Base-by-base conservation (phyloP, 805 yeast species). In the Clavispora phyllophila region DNA sequence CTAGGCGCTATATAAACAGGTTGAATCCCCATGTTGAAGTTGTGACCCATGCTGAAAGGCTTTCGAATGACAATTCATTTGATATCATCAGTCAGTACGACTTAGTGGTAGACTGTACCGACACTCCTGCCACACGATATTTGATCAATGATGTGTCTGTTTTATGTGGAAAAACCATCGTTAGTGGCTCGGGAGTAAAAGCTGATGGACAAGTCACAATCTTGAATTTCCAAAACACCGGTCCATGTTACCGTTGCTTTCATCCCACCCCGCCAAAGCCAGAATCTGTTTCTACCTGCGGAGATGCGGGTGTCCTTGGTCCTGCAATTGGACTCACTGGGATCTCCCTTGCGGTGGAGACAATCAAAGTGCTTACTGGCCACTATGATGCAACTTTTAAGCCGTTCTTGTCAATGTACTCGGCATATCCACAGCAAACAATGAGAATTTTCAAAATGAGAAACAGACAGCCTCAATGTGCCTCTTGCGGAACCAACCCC, bases 321-420 rank as follows among this genome's bases (percentile, higher is more conserved):
- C 96, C 98, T 0, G 93, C 90, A n/a, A 95, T 93, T 42, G 99
- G 99, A 0, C 54, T 88, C 1, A 79, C 91, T 58, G 99, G 99
- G 9, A 71, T 81, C 0, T 73, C 86, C 72, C 91, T 93, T 85
- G 95, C 96, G 0, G 64, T 84, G 17, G 99, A 93, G 55, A 73
- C 95, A 0, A 73, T 95, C 20, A 90, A 91, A 58, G 69, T 91
- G 7, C 55, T 87, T 2, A 70, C 83, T 2, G 81, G 75, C 0
- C 67, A 63, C 28, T 85, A 87, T 52, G 29, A 42, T 1, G 75
- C 72, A 0, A 72, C 65, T 37, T 87, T 86, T 61, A 62, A 69
- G 42, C 96, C 96, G 0, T 84, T 82, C 54, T 65, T 89, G 42
- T 63, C 82, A 15, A 68, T 82, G 51, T 87, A 82, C 55, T 77